Base-by-base conservation (phyloP, 2,329 filamentous ascomycete genomes). In the Aspergillus sp. region DNA sequence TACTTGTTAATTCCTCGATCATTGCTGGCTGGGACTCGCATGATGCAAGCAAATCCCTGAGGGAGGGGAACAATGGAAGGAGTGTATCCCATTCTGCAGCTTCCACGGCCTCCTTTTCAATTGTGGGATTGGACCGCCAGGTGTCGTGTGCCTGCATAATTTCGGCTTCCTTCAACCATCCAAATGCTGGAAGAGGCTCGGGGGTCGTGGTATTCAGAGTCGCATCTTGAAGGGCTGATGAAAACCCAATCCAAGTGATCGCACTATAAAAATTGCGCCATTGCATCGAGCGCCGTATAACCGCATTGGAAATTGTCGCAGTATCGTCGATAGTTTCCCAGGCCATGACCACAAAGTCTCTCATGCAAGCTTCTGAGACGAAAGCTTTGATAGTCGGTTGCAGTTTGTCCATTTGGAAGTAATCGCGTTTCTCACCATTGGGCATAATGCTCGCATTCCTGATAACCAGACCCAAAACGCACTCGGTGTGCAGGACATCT, bases 191-290 rank as follows among this genome's bases (percentile, higher is more conserved):
- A 3, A 69, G 49, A 8, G 66, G 66, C 35, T 66, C 57, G 0
- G 40, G 31, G 6, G 41, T 43, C 8, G 56, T 52, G 15, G 42
- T 40, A 19, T 60, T 59, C 7, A 53, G 30, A 4, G 45, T 39
- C 2, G 57, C 52, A 42, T 68, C 49, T 3, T 43, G 42, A 12
- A 68, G 42, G 5, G 65, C 57, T 15, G 51, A 41, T 27, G 52
- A 37, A 1, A 55, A 37, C 4, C 63, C 63, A 30, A 67, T 64
- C 63, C 63, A 69, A 5, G 56, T 51, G 4, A 68, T 49, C 4
- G 55, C 58, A 36, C 58, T 67, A 43, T 68, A 66, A 41, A 66
- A 69, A 15, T 57, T 58, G 40, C 61, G 66, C 66, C 66, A 69
- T 17, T 60, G 55, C 28, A 61, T 56, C 17, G 59, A 63, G 28